Evolutionary conservation across 495 filamentous ascomycete species (phyloP), one percentile per base, ranked within the genome.

Genomic region (Neurospora hispaniola): DNA sequence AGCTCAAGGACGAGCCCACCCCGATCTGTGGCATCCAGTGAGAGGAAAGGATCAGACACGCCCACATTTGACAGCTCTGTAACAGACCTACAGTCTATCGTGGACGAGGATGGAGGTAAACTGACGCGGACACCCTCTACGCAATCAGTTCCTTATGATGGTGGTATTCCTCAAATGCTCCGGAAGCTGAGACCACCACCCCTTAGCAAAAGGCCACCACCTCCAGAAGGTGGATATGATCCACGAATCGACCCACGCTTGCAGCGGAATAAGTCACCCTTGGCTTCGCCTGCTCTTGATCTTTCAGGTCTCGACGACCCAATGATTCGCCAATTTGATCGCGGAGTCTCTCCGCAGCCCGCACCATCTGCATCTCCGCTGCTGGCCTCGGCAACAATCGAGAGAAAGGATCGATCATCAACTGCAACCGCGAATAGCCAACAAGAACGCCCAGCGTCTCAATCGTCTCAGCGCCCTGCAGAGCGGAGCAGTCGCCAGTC

Each of bases 1-100:
- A 94, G 91, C 76, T 93, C 92, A 4, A 85, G 88, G 71, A 93
- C 92, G 5, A 96, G 86, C 74, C 88, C 88, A 1, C 83, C 88
- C 8, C 79, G 81, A 40, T 86, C 86, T 20, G 71, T 84, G n/a
- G 70, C 71, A 10, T 83, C 84, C 42, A 78, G 79, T 9, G 82
- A 75, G 18, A 80, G 80, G 39, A 81, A 81, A 31, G 76, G 80
- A 0, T 84, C 79, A 20, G 82, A 82, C 71, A 80, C 77, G 71
- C 79, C 80, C 0, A 77, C 73, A 40, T 81, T 85, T 31, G 86
- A 89, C 75, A 80, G 78, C 18, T 75, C 89, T 73, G 86, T 88
- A 84, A 78, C 84, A 18, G 86, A 88, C 54, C 72, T 89, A 12
- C 82, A 88, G 73, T 80, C 79, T 35, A 85, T 86, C 23, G 86